Evolutionary conservation across 441 rosid genomes (phyloP).

Genomic region (Erysimum cheiri): DNA sequence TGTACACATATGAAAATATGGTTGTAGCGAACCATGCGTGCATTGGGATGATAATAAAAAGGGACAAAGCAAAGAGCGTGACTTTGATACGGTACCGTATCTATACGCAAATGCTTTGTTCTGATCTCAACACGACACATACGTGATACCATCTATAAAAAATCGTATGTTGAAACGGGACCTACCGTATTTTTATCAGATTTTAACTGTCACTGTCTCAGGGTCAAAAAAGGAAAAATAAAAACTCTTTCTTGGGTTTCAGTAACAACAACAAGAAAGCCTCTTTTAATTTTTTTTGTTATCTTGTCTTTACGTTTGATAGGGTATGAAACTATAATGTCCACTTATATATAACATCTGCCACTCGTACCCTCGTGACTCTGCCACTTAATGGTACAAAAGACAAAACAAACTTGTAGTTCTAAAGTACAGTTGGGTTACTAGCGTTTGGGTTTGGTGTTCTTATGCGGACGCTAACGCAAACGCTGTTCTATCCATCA

Average conservation of each 20-base stretch:
- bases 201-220: slow-evolving; percentile 35
- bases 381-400: slow-evolving; percentile 37
- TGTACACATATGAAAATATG: not conserved
- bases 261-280: slow-evolving; percentile 7
- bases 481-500: not conserved
- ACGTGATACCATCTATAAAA: slow-evolving; percentile 38
- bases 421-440: slow-evolving; percentile 31
- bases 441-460: slow-evolving; percentile 12
- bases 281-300: not conserved
- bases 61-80: slow-evolving; percentile 45
- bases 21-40: slow-evolving; percentile 43
- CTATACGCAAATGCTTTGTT: slow-evolving; percentile 39
- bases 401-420: slow-evolving; percentile 42
- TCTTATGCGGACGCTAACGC: not conserved
- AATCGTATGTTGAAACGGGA: slow-evolving; percentile 30
- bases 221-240: slow-evolving; percentile 8
- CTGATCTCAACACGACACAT: slow-evolving; percentile 43
- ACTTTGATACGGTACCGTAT: slow-evolving; percentile 48
- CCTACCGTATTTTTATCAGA: slow-evolving; percentile 20
- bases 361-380: slow-evolving; percentile 44
- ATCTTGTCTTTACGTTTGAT: slow-evolving; percentile 45
- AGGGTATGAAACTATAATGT: slow-evolving; percentile 42
- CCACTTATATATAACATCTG: slow-evolving; percentile 43
- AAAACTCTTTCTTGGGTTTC: slow-evolving; percentile 28
- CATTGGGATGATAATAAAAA: slow-evolving; percentile 40